Evolutionary conservation across 2,329 filamentous ascomycete species (phyloP), one percentile per base, ranked within the genome.

Genomic region (Ceratocystis papillata): DNA sequence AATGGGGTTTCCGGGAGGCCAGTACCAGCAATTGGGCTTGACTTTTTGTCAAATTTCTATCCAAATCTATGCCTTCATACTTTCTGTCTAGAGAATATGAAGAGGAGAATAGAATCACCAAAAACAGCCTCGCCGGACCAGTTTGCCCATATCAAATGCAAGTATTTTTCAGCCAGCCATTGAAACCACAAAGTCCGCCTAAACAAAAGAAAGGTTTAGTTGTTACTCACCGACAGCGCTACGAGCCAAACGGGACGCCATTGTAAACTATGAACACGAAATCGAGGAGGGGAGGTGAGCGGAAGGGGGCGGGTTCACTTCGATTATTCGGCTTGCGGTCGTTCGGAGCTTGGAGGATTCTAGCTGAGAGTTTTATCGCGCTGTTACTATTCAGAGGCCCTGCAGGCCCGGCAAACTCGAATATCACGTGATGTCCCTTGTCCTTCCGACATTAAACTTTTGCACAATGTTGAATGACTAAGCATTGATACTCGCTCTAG

Each of bases 221-320:
- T 65, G 22, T 22, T 65, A 86, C 90, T 79, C 86, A 97, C 93
- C 89, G 81, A 93, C 82, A 81, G 91, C 90, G 84, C 87, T 92
- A 85, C 89, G 91, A 85, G 88, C 90, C 82, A 97, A 85, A 84
- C 92, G 90, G 80, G 90, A 96, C 84, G 93, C 93, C 93, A 97
- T 97, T 88, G 82, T 89, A 83, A 78, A 48, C 55, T 67, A 64
- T 65, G 77, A 80, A 57, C 53, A 57, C 53, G 81, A 41, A 41
- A 41, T 12, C 37, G 78, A 79, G 75, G 79, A 50, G 46, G 44
- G 37, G 41, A 53, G n/a, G 63, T 33, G 57, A 63, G 28, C 37
- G 44, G 66, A 41, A 62, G 60, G 44, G 60, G 37, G 1, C 37
- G 37, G 67, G 75, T 79, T 76, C 75, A 75, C 74, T 71, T 74